Conservation (phyloP, 1,284 basidiomycete genomes). For the Sporisorium graminicola region DNA sequence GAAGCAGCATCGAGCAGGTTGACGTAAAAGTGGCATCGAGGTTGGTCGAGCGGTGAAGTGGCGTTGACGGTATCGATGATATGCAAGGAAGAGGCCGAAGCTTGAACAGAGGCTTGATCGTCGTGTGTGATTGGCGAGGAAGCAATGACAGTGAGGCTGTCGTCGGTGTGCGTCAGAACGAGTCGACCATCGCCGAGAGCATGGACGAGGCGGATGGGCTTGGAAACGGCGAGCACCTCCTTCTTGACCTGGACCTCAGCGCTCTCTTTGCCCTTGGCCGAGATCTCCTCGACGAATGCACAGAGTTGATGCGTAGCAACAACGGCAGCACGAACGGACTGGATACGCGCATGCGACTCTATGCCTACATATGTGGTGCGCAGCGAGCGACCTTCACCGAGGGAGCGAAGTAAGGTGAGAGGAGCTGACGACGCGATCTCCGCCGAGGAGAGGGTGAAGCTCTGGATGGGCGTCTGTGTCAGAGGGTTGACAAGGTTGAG, state of each 20-base stretch:
- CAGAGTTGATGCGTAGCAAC: constrained; percentile 28
- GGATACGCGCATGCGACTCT: constrained; percentile 20
- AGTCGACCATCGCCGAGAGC: constrained; percentile 40
- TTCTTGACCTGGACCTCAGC: constrained; percentile 37
- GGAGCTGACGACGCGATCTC: constrained; percentile 39
- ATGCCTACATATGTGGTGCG: constrained; percentile 44
- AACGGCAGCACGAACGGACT: constrained; percentile 23
- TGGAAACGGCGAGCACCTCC: constrained; percentile 23
- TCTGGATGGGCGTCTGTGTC: constrained; percentile 46
- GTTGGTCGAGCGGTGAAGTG: constrained; percentile 6
- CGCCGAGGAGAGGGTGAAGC: constrained; percentile 39
- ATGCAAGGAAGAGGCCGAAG: constrained; percentile 17
- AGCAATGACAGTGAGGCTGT: constrained; percentile 36
- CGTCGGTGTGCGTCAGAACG: constrained; percentile 37
- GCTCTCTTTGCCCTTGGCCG: constrained; percentile 49
- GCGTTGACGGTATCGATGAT: constrained; percentile 22
- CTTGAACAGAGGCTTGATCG: constrained; percentile 25
- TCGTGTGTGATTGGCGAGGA: constrained; percentile 21
- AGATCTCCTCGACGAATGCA: constrained; percentile 46
- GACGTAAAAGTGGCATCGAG: constrained; percentile 35
- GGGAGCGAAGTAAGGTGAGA: constrained; percentile 34
- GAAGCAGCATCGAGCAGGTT: constrained; percentile 37
- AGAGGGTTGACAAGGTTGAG: constrained; percentile 51
- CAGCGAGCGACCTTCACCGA: constrained; percentile 23
- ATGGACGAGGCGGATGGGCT: constrained; percentile 38